Conservation (phyloP, 192 early-diverging fungal genomes). For the Linderina pennispora region DNA sequence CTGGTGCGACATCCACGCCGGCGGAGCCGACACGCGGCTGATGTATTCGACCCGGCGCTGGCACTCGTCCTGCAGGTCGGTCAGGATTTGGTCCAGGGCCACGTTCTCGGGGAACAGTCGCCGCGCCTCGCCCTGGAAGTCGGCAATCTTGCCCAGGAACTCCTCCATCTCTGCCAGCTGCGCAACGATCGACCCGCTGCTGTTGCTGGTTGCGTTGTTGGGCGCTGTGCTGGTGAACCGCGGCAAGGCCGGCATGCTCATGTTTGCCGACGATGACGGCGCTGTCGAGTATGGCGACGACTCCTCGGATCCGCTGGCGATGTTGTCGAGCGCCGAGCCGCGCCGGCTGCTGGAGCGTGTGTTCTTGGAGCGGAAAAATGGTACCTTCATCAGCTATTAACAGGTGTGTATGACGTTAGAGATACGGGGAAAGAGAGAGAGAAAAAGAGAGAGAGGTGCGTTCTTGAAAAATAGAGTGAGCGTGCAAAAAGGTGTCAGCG, state of each 20-base stretch:
- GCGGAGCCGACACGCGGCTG: slow-evolving; percentile 30
- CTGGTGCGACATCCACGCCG: slow-evolving; percentile 20
- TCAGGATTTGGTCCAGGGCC: slow-evolving; percentile 33
- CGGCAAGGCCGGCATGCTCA: neutral
- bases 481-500: no score
- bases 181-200: slow-evolving; percentile 3
- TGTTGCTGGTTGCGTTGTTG: neutral
- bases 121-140: slow-evolving; percentile 27
- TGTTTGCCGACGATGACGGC: neutral
- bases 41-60: slow-evolving; percentile 37
- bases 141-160: slow-evolving; percentile 21
- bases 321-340: slow-evolving; percentile 2
- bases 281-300: neutral
- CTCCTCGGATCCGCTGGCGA: slow-evolving; percentile 16
- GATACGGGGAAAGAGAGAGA: no score
- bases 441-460: no score
- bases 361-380: slow-evolving; percentile 34
- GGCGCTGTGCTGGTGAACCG: neutral
- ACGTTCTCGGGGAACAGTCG: slow-evolving; percentile 40
- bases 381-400: slow-evolving; percentile 42
- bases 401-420: no score
- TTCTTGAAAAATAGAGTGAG: no score
- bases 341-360: neutral
- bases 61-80: slow-evolving; percentile 43
- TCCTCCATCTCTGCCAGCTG: slow-evolving; percentile 26